Base-by-base conservation (phyloP, 176 grass and related monocot genomes). In the Ensete ventricosum region DNA sequence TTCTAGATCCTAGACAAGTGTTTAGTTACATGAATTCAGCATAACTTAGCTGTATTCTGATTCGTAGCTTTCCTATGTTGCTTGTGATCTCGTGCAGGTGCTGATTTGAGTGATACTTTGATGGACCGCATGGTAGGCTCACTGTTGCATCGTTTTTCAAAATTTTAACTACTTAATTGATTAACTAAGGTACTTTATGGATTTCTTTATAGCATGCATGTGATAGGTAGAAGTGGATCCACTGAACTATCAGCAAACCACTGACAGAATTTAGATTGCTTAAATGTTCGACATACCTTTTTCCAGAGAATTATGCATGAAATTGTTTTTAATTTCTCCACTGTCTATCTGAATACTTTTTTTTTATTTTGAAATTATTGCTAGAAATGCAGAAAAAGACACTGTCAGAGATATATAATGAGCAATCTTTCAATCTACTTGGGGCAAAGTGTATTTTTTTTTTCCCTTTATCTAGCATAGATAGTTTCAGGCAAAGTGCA, bases 51-150 rank as follows among this genome's bases (percentile, higher is more conserved):
- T 43, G 34, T 43, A 29, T 55, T 74, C 27, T 55, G 25, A 74
- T 27, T 55, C 23, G 29, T 16, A 20, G 72, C 14, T 55, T 23
- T 74, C 29, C 29, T 79, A 52, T 21, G 59, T 24, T 77, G 87
- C 1, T 77, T 88, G 63, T 85, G 59, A 54, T 76, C 4, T 72
- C 80, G 64, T 81, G 22, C 90, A 99, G 90, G 88, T 79, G 95
- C 88, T 68, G 95, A 99, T 82, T 89, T 94, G 78, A 99, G 84
- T 54, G 95, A 99, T 54, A 99, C 91, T 54, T 82, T 88, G 69
- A 99, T 94, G 95, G 95, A 94, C 76, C 95, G 88, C 82, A 99
- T 94, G 90, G 95, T 91, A 94, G 84, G 26, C 75, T 69, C 78
- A 74, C 12, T 63, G 48, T 77, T 52, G 19, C 8, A 55, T 82